Base-by-base conservation (phyloP, 345 rosid genomes). In the Alliaria petiolata region DNA sequence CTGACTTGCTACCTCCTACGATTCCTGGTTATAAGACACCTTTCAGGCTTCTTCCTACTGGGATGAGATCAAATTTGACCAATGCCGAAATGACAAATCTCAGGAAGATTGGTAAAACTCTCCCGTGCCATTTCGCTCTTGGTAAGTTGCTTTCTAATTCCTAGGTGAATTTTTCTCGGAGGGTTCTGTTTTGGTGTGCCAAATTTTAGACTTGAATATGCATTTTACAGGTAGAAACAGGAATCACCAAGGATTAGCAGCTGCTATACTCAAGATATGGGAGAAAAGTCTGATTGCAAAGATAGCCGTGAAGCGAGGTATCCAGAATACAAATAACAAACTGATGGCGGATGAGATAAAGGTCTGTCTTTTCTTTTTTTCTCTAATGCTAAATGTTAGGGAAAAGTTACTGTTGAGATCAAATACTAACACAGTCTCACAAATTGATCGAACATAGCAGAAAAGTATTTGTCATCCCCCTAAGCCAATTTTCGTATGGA, bases 101-200 rank as follows among this genome's bases (percentile, higher is more conserved):
- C 67, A 80, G 98, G 78, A 95, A 88, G 81, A 67, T 85, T 70
- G 98, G 98, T 65, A 90, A 85, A 83, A 82, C 85, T 19, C 92
- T 95, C 68, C 99, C 99, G 15, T 86, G 96, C 66, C 99, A 95
- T 82, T 95, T 95, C 83, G 89, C 99, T 71, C 96, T 95, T 3
- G 99, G 99, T 92, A 86, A 62, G 82, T 33, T 76, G 45, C 35
- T 65, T 56, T 70, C 42, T 28, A 33, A 49, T 43, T 42, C 12
- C 46, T 38, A 59, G 40, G 35, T 76, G 22, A 50, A 8, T 70
- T 42, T 72, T 69, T 65, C 22, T 52, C 34, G 12, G 65, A 35
- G 39, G 67, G 5, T 46, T 62, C 47, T 63, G 45, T 67, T 76
- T 77, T 1, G 19, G 11, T 47, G 56, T 62, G 25, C 46, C 4